phyloP scores from a whole-genome alignment of 148 eudicot genomes.

The Nyssa sinensis region DNA sequence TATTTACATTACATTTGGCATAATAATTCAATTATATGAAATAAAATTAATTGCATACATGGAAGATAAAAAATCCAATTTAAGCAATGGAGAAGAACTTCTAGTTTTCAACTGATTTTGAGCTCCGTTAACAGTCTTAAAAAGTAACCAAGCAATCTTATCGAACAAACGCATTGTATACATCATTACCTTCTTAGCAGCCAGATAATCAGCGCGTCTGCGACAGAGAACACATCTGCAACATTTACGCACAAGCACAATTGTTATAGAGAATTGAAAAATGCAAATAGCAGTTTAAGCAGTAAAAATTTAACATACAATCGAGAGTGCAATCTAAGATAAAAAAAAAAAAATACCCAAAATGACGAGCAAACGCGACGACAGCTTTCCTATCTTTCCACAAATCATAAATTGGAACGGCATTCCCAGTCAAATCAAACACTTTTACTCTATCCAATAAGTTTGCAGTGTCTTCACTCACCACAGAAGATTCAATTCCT shows the following conservation, averaged over 20 bases:
- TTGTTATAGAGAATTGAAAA: background rate
- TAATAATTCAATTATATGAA: background rate
- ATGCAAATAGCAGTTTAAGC: background rate
- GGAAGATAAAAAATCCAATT: background rate
- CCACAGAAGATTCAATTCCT: conserved; percentile 36
- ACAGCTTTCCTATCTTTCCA: conserved; percentile 96
- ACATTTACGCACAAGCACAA: conserved; percentile 6
- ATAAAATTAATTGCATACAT: no score
- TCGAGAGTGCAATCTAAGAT: background rate
- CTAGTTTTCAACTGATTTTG: no score
- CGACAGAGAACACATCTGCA: conserved; percentile 93
- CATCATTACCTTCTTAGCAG: conserved; percentile 67
- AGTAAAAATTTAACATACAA: background rate
- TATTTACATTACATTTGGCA: no score
- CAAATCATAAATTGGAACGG: conserved; percentile 65
- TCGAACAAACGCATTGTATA: background rate
- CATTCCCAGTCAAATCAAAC: conserved; percentile 71
- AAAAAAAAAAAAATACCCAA: conserved; percentile 47
- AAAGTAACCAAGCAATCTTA: background rate
- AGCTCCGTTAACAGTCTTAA: background rate
- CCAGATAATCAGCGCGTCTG: conserved; percentile 90
- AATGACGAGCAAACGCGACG: conserved; percentile 97
- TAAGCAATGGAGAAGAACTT: background rate
- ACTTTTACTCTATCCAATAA: conserved; percentile 61
- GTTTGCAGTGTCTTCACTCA: conserved; percentile 21